Evolutionary conservation across 768 basidiomycete genomes (phyloP), one percentile per base, ranked within the genome.

Genomic region (Rhodotorula diobovata): DNA sequence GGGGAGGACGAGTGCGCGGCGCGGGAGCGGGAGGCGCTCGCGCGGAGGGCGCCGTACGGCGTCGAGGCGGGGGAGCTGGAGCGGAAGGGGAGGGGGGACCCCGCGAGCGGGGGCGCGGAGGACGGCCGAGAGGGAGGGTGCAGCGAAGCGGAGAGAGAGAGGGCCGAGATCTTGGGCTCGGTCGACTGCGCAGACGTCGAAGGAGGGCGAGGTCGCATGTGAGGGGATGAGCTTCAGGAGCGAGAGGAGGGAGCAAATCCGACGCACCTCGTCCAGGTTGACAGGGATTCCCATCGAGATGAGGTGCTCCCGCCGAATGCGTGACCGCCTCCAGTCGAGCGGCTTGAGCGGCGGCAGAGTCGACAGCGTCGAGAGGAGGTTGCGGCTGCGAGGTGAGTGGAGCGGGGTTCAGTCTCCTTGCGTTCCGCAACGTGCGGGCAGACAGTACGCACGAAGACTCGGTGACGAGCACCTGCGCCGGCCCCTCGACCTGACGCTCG

Each of bases 201-300:
- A n/a, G n/a, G n/a, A n/a, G n/a, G n/a, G n/a, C n/a, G n/a, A n/a
- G n/a, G n/a, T n/a, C n/a, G n/a, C n/a, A n/a, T n/a, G 51, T 50
- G 60, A 58, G 37, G 18, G 57, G 55, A n/a, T 68, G 67, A 39
- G 45, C 51, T 5, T 61, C 68, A 30, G 18, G 18, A 57, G 53
- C 57, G 28, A 30, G 23, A 21, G 30, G 20, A 30, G 8, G 57
- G 16, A n/a, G 41, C 34, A 8, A 14, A 16, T 35, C 16, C 12
- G 54, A 43, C 72, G 34, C 55, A 70, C 70, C 53, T 75, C 74
- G 54, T 75, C 74, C 46, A 69, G 68, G 68, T 68, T 72, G 51
- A 75, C 64, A 4, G 74, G 67, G 16, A 75, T 48, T 35, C 70
- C 70, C 54, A 75, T 68, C 16, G 74, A 51, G 30, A 69, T 28